Conservation (phyloP, 352 stramenopile genomes). For the Phytophthora multivora region DNA sequence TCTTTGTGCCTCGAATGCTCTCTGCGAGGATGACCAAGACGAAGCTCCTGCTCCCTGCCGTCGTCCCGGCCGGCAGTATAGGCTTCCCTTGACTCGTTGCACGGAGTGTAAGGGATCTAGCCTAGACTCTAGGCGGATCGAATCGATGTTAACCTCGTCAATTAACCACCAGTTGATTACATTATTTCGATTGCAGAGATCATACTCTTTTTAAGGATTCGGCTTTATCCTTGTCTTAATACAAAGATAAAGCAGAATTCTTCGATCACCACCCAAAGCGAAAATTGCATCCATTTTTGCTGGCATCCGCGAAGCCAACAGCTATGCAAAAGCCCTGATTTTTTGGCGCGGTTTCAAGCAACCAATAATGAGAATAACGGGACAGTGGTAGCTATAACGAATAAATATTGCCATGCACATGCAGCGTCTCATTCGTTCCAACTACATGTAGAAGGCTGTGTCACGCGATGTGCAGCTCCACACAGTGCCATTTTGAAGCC, state of each 20-base stretch:
- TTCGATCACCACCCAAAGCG: background rate
- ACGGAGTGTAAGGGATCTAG: conserved; percentile 2
- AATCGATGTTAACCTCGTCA: background rate
- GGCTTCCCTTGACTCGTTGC: conserved; percentile 13
- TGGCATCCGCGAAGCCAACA: no score
- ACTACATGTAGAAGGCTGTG: no score
- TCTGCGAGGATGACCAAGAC: conserved; percentile 23
- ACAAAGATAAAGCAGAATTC: background rate
- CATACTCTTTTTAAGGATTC: no score
- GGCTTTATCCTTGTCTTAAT: no score
- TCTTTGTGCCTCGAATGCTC: conserved; percentile 5
- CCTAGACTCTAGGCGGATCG: conserved; percentile 4
- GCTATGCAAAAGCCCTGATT: no score
- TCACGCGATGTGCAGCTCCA: no score
- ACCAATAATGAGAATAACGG: no score
- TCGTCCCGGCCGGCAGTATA: conserved; percentile 11
- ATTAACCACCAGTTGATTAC: no score
- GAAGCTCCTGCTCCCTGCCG: conserved; percentile 21
- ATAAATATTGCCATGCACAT: no score
- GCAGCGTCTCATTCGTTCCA: no score
- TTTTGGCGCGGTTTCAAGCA: no score
- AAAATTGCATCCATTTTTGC: background rate
- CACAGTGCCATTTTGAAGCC: conserved; percentile 7
- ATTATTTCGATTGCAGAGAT: background rate
- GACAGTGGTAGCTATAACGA: no score